Evolutionary conservation across 345 rosid species (phyloP).

Genomic region (Anacardium occidentale): DNA sequence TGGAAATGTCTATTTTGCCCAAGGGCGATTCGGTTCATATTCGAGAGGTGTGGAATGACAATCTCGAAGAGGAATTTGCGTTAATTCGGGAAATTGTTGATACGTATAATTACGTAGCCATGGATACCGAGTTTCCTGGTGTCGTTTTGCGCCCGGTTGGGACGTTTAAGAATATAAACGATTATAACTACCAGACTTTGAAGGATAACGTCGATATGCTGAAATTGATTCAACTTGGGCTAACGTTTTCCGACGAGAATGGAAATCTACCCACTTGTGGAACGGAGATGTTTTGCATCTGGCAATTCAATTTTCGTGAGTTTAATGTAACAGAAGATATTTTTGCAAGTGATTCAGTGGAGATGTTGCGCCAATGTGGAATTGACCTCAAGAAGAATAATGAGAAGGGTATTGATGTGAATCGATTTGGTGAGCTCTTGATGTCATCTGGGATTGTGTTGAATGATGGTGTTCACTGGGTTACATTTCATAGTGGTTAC

Average conservation of each 20-base stretch:
- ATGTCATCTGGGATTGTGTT: constrained; percentile 86
- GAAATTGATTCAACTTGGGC: constrained; percentile 77
- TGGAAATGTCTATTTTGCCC: constrained; percentile 50
- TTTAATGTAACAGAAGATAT: constrained; percentile 68
- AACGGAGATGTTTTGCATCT: constrained; percentile 61
- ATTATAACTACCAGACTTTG: constrained; percentile 70
- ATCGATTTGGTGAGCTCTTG: constrained; percentile 76
- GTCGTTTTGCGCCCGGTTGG: constrained; percentile 80
- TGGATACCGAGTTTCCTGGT: constrained; percentile 97
- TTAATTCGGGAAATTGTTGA: constrained; percentile 83
- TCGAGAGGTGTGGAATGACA: constrained; percentile 88
- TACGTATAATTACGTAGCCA: constrained; percentile 53
- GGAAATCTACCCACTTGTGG: constrained; percentile 87
- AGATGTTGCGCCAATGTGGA: constrained; percentile 73
- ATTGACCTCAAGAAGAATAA: constrained; percentile 74
- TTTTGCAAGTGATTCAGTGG: constrained; percentile 78
- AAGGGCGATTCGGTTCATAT: constrained; percentile 67
- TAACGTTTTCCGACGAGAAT: constrained; percentile 70
- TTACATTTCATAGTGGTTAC: constrained; percentile 82
- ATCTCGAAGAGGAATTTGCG: constrained; percentile 67
- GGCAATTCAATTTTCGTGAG: constrained; percentile 95
- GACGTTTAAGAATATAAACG: constrained; percentile 72
- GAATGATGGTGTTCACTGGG: constrained; percentile 69
- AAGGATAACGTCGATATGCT: constrained; percentile 83
- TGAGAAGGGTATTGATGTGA: constrained; percentile 78